A percentile compares a stretch with the other conserved stretches of the same genome.
Evolutionary conservation across 345 rosid genomes (phyloP).

Genomic region (Brassica nigra): DNA sequence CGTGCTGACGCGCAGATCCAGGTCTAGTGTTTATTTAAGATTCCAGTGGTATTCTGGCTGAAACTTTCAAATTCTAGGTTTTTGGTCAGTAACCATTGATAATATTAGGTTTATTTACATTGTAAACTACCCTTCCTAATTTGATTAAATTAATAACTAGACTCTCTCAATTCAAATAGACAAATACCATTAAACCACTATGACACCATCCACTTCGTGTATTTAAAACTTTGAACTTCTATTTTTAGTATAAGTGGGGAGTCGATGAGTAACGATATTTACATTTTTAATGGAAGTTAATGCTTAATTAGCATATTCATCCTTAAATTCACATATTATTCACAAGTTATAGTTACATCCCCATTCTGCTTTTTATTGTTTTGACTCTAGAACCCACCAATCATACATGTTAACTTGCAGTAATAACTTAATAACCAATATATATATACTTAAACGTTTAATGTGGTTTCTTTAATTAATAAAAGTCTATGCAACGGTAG

Average conservation of each 20-base stretch:
- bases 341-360: neutral
- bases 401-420: neutral
- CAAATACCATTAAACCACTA: neutral
- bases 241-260: neutral
- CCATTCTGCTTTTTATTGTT: neutral
- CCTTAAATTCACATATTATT: neutral
- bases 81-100: neutral
- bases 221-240: neutral
- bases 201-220: neutral
- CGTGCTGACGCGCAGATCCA: no score
- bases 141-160: neutral
- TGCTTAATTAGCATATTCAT: neutral
- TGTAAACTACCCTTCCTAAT: neutral
- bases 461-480: neutral
- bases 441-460: neutral
- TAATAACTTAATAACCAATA: neutral
- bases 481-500: conserved; percentile 22
- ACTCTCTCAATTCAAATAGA: neutral
- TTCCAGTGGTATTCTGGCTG: neutral
- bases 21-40: neutral
- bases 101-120: neutral
- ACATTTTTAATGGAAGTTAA: neutral
- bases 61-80: neutral
- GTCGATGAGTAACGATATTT: neutral
- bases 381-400: neutral